Base-by-base conservation (phyloP, 2,329 filamentous ascomycete genomes). In the Clarireedia hainanense region DNA sequence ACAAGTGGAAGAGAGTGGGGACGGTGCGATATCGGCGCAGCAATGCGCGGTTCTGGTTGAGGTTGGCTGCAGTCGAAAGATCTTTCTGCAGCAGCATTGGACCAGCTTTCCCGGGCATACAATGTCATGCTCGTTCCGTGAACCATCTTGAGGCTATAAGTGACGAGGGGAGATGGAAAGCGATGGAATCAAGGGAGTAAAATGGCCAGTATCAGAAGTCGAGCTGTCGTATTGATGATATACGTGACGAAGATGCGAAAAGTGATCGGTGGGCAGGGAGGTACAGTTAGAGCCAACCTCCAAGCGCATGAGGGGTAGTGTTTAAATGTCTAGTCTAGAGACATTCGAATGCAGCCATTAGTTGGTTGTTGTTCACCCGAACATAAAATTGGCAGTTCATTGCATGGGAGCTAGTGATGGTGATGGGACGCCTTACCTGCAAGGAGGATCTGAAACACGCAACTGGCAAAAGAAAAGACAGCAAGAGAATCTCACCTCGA, bases 201-300 rank as follows among this genome's bases (percentile, higher is more conserved):
- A 58, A 52, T 20, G 9, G 4, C 17, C 10, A 40, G 15, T 4
- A 20, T 61, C 64, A 60, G 55, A 61, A 68, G 61, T 59, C 65
- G 67, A 68, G 67, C 63, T 67, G 60, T 68, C 67, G 65, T 66
- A 67, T 65, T 64, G 61, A 58, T 60, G 50, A 60, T 60, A 58
- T 57, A 61, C 52, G 57, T 55, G 50, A 53, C 43, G 30, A 54
- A 45, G 17, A 12, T 7, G 10, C 5, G 20, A 45, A 24, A 5
- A 24, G 20, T 43, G 34, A 7, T 26, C 52, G 34, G 52, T 43
- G 37, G 50, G 30, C 20, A 30, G 20, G 12, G 9, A 50, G 27
- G 9, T 52, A 37, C 36, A 37, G 15, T 47, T 47, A 20, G 36
- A 36, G n/a, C 10, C 27, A 30, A 30, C 27, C 7, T 30, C 7